phyloP scores from a whole-genome alignment of 2,329 filamentous ascomycete species.

The Camptophora hylomeconis region DNA sequence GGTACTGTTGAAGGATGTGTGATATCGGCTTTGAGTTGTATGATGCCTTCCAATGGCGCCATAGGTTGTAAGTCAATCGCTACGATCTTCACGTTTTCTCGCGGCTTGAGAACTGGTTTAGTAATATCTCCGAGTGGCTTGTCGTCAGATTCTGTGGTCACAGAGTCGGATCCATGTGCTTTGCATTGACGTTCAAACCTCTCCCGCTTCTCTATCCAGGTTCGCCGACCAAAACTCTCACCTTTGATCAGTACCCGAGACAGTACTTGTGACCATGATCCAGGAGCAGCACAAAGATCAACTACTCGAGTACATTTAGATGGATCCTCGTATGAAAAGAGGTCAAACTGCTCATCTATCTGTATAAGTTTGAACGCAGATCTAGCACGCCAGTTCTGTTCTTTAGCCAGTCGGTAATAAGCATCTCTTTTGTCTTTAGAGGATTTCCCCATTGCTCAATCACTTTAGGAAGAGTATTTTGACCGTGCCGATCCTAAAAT shows the following conservation, averaged over 20 bases:
- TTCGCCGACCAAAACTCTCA: conserved; percentile 72
- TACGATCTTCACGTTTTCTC: conserved; percentile 78
- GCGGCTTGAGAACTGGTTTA: conserved; percentile 29
- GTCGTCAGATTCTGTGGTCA: conserved; percentile 17
- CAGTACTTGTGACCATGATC: conserved; percentile 94
- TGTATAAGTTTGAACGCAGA: conserved; percentile 96
- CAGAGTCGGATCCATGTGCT: conserved; percentile 38
- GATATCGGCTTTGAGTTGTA: conserved; percentile 85
- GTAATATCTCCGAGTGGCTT: conserved; percentile 18
- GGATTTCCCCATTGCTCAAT: conserved; percentile 85
- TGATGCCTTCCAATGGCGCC: conserved; percentile 82
- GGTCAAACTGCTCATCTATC: conserved; percentile 88
- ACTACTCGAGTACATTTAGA: conserved; percentile 80
- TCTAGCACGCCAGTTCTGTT: conserved; percentile 94
- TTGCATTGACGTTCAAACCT: conserved; percentile 31
- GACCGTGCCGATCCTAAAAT: too few species aligned
- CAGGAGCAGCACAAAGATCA: conserved; percentile 87
- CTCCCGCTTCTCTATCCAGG: conserved; percentile 76
- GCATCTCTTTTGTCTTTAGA: conserved; percentile 98
- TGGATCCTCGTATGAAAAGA: conserved; percentile 52
- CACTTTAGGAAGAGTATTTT: too few species aligned
- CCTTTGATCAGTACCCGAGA: conserved; percentile 88
- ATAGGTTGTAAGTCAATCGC: conserved; percentile 94
- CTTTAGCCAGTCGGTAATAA: conserved; percentile 94
- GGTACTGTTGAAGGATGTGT: conserved; percentile 94